A percentile compares a stretch with the other conserved stretches of the same genome.
Evolutionary conservation across 1,284 basidiomycete genomes (phyloP).

Genomic region (Leccinum angustisporum): DNA sequence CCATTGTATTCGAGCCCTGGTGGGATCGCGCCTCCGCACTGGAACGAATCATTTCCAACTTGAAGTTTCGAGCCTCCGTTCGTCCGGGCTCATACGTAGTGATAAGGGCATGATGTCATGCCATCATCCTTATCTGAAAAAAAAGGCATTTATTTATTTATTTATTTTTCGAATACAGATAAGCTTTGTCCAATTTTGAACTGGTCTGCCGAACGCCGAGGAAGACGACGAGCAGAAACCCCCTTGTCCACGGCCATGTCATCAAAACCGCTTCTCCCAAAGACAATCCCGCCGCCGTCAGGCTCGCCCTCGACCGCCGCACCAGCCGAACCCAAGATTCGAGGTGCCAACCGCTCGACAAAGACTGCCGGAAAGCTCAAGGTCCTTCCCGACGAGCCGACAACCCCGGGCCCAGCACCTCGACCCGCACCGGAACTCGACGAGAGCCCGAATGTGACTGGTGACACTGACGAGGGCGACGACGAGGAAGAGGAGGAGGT

Average conservation of each 20-base stretch:
- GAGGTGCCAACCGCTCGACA: slow-evolving; percentile 81
- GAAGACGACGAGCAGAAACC: slow-evolving; percentile 14
- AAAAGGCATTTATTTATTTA: slow-evolving; percentile 12
- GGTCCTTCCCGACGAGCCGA: slow-evolving; percentile 90
- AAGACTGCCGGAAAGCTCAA: slow-evolving; percentile 89
- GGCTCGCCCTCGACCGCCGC: slow-evolving; percentile 4
- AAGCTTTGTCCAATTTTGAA: slow-evolving; percentile 18
- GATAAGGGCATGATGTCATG: slow-evolving; percentile 21
- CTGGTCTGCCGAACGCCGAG: slow-evolving; percentile 13
- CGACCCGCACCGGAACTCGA: slow-evolving; percentile 38
- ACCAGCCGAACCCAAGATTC: slow-evolving; percentile 47
- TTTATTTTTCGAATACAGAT: background rate
- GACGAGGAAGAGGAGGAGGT: slow-evolving; percentile 74
- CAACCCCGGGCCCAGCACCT: slow-evolving; percentile 72
- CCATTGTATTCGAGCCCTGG: background rate
- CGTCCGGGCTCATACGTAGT: background rate
- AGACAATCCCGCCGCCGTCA: slow-evolving; percentile 21
- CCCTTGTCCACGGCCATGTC: slow-evolving; percentile 21
- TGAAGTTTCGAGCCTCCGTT: background rate
- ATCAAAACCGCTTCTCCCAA: slow-evolving; percentile 34
- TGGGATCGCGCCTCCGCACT: background rate
- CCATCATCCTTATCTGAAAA: background rate
- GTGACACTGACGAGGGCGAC: slow-evolving; percentile 73
- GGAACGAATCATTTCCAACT: background rate
- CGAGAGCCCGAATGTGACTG: slow-evolving; percentile 51